phyloP scores from a whole-genome alignment of 257 asterid genomes.

The Perilla frutescens region DNA sequence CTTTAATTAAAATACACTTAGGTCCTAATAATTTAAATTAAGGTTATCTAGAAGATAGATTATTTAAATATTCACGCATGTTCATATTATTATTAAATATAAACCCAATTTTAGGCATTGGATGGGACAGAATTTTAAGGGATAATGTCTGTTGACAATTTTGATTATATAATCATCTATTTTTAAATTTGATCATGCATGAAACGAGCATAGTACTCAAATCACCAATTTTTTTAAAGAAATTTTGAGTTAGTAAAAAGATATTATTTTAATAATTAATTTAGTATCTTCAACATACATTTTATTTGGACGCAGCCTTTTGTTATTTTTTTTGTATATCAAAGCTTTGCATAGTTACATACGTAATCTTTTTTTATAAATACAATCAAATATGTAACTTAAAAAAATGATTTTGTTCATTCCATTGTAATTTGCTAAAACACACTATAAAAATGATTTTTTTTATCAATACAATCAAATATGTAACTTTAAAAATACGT shows the following conservation, averaged over 20 bases:
- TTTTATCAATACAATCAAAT: no score
- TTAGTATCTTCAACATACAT: background rate
- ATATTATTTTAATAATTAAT: background rate
- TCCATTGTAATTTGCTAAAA: no score
- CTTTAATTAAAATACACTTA: background rate
- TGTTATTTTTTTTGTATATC: no score
- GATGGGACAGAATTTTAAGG: constrained; percentile 32
- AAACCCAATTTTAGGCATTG: constrained; percentile 21
- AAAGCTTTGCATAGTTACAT: no score
- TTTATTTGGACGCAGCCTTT: no score
- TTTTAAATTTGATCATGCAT: background rate
- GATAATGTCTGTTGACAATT: constrained; percentile 35
- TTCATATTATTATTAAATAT: background rate
- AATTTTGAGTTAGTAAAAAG: no score
- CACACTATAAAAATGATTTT: no score
- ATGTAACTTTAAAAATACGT: no score
- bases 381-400: no score
- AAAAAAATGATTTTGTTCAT: no score
- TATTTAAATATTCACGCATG: constrained; percentile 26
- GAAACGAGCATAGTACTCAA: background rate
- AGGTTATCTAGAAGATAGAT: background rate
- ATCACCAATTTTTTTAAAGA: no score
- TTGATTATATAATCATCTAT: background rate
- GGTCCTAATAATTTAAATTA: background rate
- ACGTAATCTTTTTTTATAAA: no score